Evolutionary conservation across 129 eudicot species (phyloP).

Genomic region (Mikania micrantha): DNA sequence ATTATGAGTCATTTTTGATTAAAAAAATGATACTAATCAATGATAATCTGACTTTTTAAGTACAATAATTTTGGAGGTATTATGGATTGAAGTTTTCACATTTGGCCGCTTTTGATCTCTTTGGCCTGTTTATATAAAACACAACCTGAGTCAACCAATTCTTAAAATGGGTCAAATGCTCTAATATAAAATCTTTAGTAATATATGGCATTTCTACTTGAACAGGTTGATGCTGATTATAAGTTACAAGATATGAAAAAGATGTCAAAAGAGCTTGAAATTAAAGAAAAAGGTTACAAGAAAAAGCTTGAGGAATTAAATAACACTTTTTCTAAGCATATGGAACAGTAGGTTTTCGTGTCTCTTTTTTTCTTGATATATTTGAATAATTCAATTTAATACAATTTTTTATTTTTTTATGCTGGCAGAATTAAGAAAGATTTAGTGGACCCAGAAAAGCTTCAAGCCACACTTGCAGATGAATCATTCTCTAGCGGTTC

Average conservation of each 20-base stretch:
- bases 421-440: constrained; percentile 71
- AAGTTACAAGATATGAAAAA: constrained; percentile 88
- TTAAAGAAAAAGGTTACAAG: constrained; percentile 73
- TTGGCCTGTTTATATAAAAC: background rate
- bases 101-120: background rate
- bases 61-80: background rate
- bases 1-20: background rate
- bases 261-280: constrained; percentile 67
- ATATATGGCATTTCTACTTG: no score
- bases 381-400: background rate
- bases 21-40: background rate
- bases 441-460: constrained; percentile 84
- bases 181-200: no score
- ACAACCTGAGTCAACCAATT: background rate
- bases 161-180: background rate
- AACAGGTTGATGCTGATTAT: constrained; percentile 93
- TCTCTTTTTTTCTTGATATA: background rate
- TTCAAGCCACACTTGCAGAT: constrained; percentile 67
- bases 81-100: background rate
- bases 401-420: background rate
- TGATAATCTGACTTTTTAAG: background rate
- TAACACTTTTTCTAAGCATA: constrained; percentile 49
- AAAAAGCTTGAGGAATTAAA: constrained; percentile 71
- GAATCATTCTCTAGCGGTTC: constrained; percentile 43
- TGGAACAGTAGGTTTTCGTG: constrained; percentile 76